Evolutionary conservation across 1,139 yeast species (phyloP), one percentile per base, ranked within the genome.

Genomic region (Taphrina deformans): DNA sequence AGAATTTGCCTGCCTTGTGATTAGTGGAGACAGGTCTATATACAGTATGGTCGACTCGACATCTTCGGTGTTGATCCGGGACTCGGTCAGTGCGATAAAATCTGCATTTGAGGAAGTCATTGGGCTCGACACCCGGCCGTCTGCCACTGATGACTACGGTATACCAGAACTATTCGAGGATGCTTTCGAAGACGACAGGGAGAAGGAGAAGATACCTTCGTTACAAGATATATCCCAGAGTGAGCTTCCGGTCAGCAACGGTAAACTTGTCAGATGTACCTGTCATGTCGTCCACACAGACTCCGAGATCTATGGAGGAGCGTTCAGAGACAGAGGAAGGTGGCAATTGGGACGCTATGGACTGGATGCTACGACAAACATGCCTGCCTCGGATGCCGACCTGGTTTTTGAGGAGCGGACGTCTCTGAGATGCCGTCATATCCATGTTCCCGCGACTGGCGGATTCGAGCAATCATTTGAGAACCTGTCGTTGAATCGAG

Each of bases 321-420:
- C 63, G 2, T 59, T 35, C 44, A 41, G 56, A 10, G 40, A 48
- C 12, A 33, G 51, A n/a, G 40, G 50, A 16, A 44, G 51, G 10
- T 59, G 63, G 63, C 63, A 50, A n/a, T 27, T 59, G 27, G 63
- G 63, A 4, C 55, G 63, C 27, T 59, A 59, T 21, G 63, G 63
- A 12, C 50, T 59, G 21, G 63, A 59, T 29, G 48, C 55, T 3
- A 33, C 51, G 1, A 24, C 41, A 24, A 27, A 26, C 6, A 33
- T 51, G 31, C 63, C 55, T 3, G 26, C 23, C 4, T 38, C 50
- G 12, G 63, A 50, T 14, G 41, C 29, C 12, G 63, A 51, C 31
- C 21, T 59, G 12, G 45, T 48, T 2, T 59, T 59, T 26, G 63
- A 59, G 31, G 63, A 59, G 29, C 33, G 63, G 7, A 50, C 51